A percentile compares a stretch with the other conserved stretches of the same genome.
Conservation (phyloP, 345 rosid genomes). For the Passiflora organensis region DNA sequence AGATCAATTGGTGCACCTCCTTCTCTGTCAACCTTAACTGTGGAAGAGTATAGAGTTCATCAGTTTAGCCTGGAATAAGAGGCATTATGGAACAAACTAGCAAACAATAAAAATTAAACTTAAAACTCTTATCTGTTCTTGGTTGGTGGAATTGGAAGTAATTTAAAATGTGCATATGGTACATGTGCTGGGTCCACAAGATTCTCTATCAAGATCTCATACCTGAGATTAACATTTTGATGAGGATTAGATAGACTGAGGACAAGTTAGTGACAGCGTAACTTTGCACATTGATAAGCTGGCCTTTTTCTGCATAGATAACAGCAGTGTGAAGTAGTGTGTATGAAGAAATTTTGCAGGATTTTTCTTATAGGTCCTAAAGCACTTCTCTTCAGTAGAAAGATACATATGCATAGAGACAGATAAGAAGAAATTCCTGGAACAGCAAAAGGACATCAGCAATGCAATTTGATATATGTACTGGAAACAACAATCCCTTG, state of each 20-base stretch:
- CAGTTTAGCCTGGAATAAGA: neutral
- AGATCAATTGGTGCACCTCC: conserved; percentile 75
- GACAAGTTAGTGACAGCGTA: no score
- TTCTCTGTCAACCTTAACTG: conserved; percentile 79
- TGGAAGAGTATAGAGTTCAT: conserved; percentile 9
- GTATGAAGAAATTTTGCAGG: no score
- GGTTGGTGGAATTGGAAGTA: conserved; percentile 39
- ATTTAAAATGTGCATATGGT: conserved; percentile 78
- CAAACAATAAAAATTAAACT: neutral
- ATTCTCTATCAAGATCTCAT: conserved; percentile 76
- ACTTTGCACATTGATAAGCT: no score
- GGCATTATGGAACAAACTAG: neutral
- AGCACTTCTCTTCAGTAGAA: no score
- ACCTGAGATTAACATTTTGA: conserved; percentile 36
- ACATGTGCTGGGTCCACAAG: conserved; percentile 95
- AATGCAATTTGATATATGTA: no score
- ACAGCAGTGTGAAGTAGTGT: no score
- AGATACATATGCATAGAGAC: no score
- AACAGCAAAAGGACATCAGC: no score
- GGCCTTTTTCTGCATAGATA: no score
- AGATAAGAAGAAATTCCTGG: neutral
- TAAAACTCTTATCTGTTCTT: conserved; percentile 33
- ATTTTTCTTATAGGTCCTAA: no score
- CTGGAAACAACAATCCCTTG: neutral
- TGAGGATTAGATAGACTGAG: no score